A percentile compares a stretch with the other conserved stretches of the same genome.
Evolutionary conservation across 441 rosid species (phyloP).

Genomic region (Bruguiera hainesii): DNA sequence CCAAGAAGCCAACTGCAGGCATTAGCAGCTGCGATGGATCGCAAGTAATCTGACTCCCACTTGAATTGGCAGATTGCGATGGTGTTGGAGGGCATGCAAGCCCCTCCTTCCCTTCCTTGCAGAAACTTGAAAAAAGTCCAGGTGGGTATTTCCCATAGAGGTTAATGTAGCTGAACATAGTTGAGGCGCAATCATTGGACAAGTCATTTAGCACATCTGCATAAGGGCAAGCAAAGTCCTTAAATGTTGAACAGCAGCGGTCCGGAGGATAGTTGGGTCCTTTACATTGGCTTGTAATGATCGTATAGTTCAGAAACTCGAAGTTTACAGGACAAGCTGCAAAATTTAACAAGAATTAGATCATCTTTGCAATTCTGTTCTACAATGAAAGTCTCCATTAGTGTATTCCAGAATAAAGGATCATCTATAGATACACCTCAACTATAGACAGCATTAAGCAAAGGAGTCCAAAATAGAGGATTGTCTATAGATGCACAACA

Average conservation of each 20-base stretch:
- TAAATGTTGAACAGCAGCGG: constrained; percentile 58
- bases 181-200: constrained; percentile 60
- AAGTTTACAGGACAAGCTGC: constrained; percentile 62
- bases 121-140: constrained; percentile 74
- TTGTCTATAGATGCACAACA: no score
- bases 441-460: no score
- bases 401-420: no score
- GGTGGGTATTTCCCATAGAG: constrained; percentile 73
- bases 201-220: constrained; percentile 50
- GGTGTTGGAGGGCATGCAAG: constrained; percentile 56
- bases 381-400: background rate
- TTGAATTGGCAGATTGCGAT: constrained; percentile 22
- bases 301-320: constrained; percentile 59
- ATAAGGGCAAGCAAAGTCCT: constrained; percentile 80
- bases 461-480: no score
- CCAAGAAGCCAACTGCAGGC: constrained; percentile 27
- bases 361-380: background rate
- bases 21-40: constrained; percentile 21
- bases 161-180: constrained; percentile 87
- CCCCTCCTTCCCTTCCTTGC: constrained; percentile 56
- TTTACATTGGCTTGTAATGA: constrained; percentile 60
- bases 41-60: constrained; percentile 16
- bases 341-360: constrained; percentile 5
- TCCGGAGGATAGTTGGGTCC: constrained; percentile 55
- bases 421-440: background rate